phyloP scores from a whole-genome alignment of 257 asterid genomes.

The Rauvolfia tetraphylla region DNA sequence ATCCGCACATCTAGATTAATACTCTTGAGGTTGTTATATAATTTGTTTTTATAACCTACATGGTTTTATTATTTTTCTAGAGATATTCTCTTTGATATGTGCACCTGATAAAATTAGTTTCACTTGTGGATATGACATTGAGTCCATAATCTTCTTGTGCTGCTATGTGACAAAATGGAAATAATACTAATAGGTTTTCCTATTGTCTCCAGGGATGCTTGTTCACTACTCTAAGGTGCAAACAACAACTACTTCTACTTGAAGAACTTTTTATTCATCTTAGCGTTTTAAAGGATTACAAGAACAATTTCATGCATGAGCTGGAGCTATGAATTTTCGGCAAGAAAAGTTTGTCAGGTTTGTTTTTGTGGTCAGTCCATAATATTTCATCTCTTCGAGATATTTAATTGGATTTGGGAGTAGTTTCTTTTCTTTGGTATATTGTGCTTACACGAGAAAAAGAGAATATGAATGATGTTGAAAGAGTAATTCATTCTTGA shows the following conservation, averaged over 20 bases:
- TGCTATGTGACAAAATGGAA: not conserved
- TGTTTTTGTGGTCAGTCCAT: slow-evolving; percentile 29
- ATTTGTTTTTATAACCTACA: not conserved
- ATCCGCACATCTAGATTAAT: too few relatives aligned
- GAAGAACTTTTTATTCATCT: slow-evolving; percentile 12
- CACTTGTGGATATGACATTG: not conserved
- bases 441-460: not conserved
- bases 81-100: not conserved
- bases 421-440: not conserved
- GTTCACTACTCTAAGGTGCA: slow-evolving; percentile 3
- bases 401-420: not conserved
- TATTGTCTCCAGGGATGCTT: slow-evolving; percentile 4
- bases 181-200: not conserved
- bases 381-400: not conserved
- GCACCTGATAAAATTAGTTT: not conserved
- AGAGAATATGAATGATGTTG: not conserved
- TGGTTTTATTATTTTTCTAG: not conserved
- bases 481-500: not conserved
- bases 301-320: slow-evolving; percentile 23
- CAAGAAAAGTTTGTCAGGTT: slow-evolving; percentile 81
- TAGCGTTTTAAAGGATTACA: slow-evolving; percentile 16
- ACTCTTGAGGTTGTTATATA: not conserved
- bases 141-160: not conserved
- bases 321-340: slow-evolving; percentile 54
- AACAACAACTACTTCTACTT: slow-evolving; percentile 6